Evolutionary conservation across 2,329 filamentous ascomycete species (phyloP).

Genomic region (Neobulgaria alba): DNA sequence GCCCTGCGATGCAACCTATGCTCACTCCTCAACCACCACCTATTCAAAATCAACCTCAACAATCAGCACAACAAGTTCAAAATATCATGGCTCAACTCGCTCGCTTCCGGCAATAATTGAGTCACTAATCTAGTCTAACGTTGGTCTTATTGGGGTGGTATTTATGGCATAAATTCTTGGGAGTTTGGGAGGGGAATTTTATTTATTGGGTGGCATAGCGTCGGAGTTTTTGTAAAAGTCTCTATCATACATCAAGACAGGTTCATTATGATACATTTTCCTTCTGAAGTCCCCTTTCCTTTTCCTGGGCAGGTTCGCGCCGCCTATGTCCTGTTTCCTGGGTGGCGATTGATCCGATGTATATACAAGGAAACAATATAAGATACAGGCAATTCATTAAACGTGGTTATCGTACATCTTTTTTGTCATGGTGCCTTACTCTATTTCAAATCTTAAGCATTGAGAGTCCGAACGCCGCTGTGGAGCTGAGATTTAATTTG

Average conservation of each 20-base stretch:
- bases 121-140: too few relatives aligned
- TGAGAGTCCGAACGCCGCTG: too few relatives aligned
- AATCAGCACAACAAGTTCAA: slow-evolving; percentile 49
- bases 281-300: too few relatives aligned
- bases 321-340: too few relatives aligned
- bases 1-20: slow-evolving; percentile 14
- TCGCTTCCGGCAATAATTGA: slow-evolving; percentile 46
- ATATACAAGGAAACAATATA: too few relatives aligned
- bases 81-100: slow-evolving; percentile 69
- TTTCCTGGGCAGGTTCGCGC: too few relatives aligned
- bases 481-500: too few relatives aligned
- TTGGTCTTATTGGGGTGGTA: background rate
- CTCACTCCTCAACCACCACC: slow-evolving; percentile 22
- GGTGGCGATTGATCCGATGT: too few relatives aligned
- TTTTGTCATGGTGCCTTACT: too few relatives aligned
- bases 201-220: background rate
- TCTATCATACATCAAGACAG: slow-evolving; percentile 10
- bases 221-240: background rate
- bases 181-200: background rate
- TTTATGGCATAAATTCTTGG: background rate
- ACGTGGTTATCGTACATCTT: too few relatives aligned
- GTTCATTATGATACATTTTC: slow-evolving; percentile 1
- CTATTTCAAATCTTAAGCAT: too few relatives aligned
- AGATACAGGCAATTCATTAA: too few relatives aligned
- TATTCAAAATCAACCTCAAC: slow-evolving; percentile 20